Conservation (phyloP, 371 early-diverging fungal genomes). For the Syncephalastrum sp. region DNA sequence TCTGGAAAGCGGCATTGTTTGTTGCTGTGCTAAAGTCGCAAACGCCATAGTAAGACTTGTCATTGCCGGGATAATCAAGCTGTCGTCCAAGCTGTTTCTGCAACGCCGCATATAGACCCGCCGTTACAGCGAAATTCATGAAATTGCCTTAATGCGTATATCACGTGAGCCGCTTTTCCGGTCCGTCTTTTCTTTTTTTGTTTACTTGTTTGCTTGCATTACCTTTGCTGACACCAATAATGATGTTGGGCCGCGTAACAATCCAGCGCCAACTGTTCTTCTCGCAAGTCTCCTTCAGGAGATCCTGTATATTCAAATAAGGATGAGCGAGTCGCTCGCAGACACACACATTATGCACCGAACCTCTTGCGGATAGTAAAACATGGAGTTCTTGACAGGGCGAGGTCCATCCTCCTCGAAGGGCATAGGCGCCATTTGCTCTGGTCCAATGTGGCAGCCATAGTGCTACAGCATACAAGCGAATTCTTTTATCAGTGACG, state of each 20-base stretch:
- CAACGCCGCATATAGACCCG: conserved; percentile 11
- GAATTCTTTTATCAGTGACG: neutral
- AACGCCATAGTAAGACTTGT: neutral
- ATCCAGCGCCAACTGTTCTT: conserved; percentile 13
- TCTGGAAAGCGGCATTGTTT: conserved; percentile 18
- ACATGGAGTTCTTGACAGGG: neutral
- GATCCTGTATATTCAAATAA: neutral
- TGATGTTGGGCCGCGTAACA: conserved; percentile 13
- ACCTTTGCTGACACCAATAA: conserved; percentile 13
- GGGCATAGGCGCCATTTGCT: conserved; percentile 2
- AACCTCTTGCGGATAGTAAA: conserved; percentile 14
- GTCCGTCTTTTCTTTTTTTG: too few relatives aligned
- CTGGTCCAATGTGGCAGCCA: conserved; percentile 6
- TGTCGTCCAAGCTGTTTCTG: conserved; percentile 13
- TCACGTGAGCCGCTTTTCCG: neutral
- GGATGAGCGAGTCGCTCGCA: too few relatives aligned
- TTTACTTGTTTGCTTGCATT: neutral
- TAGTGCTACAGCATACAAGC: conserved; percentile 4
- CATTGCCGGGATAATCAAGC: conserved; percentile 8
- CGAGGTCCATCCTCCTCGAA: conserved; percentile 14
- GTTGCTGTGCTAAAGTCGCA: conserved; percentile 11
- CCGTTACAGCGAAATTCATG: conserved; percentile 14
- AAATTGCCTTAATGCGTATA: conserved; percentile 6
- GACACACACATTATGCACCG: too few relatives aligned
- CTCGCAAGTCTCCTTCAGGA: conserved; percentile 1